Base-by-base conservation (phyloP, 2,329 filamentous ascomycete genomes). In the Fusarium pseudoanthophilum region DNA sequence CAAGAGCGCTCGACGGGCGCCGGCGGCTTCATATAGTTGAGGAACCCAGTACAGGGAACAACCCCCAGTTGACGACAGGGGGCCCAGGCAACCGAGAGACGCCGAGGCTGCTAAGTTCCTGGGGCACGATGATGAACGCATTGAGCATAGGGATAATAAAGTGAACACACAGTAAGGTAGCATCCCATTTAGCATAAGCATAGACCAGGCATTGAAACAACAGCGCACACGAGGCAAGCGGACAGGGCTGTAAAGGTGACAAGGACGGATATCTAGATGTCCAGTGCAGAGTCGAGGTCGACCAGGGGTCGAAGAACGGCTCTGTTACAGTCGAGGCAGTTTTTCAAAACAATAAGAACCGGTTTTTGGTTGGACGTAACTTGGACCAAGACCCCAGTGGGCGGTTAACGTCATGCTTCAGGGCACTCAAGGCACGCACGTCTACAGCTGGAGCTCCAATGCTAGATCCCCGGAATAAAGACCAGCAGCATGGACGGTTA, bases 371-470 rank as follows among this genome's bases (percentile, higher is more conserved):
- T 71, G 15, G 32, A 59, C 64, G 60, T 61, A 62, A 57, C 46
- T 61, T 67, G 53, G 56, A 48, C 55, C 55, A 65, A 71, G 67
- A 72, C 57, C 67, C 62, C 42, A 58, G 60, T 36, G 55, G 32
- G 53, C 52, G 39, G 48, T 55, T 34, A 74, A 77, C 76, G 74
- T 76, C 74, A 78, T 77, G 68, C 64, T 65, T 73, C 64, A 60
- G 63, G 53, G 36, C 53, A 52, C 57, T 34, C 36, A 18, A 32
- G 26, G 57, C 34, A 57, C 30, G n/a, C 21, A 56, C 21, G 20
- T 18, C 40, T 36, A 45, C 57, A 53, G 64, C 69, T 67, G 58
- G 60, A 74, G 63, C 64, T 55, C 58, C 49, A 52, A 39, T 59
- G 42, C 48, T 62, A 64, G 56, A 56, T 67, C 70, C 49, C 64